Evolutionary conservation across 176 grass and related monocot genomes (phyloP), one percentile per base, ranked within the genome.

Genomic region (Metroxylon sagu): DNA sequence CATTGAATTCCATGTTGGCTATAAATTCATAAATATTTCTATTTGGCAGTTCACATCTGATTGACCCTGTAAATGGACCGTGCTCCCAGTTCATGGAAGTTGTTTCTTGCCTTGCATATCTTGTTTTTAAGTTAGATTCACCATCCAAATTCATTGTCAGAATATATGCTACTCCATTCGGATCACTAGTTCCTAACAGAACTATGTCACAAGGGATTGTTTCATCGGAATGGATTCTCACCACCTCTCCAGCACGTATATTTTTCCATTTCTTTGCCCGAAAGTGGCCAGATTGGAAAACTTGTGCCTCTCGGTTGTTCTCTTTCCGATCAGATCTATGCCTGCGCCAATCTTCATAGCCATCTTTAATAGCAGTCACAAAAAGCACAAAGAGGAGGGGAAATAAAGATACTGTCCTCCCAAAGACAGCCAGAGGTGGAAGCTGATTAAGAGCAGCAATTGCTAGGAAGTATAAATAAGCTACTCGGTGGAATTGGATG

Each of bases 141-240:
- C 94, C 94, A 48, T 98, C 94, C 67, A 98, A 82, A 85, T 98
- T 98, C 94, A 98, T 98, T 29, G 94, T 98, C 77, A 93, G 94
- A 39, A 98, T 89, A 71, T 98, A 98, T 75, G 94, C 94, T 76
- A 98, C 92, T 74, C 87, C 87, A 71, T 89, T 98, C 60, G 82
- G 76, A 78, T 98, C 85, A 50, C 94, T 93, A 52, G 88, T 89
- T 54, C 82, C 79, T 62, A 98, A 61, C 60, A 98, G 74, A 59
- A 98, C 94, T 70, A 98, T 98, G 74, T 98, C 94, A 76, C 94
- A 98, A 50, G 94, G 94, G 75, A 98, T 98, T 56, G 70, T 86
- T 65, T 98, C 94, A 61, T 98, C 83, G 50, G 81, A 69, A 76
- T 81, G 60, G 60, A 98, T 92, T 70, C 85, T 93, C 26, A 98